Conservation (phyloP, 2,329 filamentous ascomycete genomes). For the Hypoxylon sp. region DNA sequence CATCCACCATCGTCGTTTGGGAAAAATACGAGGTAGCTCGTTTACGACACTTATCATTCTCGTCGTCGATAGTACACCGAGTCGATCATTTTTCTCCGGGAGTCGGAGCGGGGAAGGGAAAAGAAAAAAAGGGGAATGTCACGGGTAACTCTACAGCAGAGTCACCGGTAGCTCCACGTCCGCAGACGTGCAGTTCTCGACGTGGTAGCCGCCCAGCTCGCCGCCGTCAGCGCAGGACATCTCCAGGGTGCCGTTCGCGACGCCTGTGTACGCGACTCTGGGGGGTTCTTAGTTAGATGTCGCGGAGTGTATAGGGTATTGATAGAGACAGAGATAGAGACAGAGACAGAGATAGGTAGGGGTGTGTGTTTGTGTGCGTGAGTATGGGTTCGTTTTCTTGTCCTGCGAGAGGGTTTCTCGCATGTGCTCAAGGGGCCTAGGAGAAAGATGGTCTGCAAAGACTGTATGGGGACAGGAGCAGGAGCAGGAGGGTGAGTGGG, state of each 20-base stretch:
- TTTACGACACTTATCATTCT: neutral
- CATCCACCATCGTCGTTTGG: too few species aligned
- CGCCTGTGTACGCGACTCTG: constrained; percentile 45
- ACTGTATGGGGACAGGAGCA: neutral
- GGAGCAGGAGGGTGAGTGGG: neutral
- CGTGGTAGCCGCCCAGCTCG: constrained; percentile 43
- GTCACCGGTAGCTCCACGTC: constrained; percentile 38
- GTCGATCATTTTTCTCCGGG: neutral
- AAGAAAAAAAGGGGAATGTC: neutral
- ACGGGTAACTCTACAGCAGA: constrained; percentile 31
- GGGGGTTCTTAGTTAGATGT: neutral
- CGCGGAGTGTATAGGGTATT: neutral
- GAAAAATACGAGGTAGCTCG: neutral
- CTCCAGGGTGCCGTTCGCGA: constrained; percentile 36
- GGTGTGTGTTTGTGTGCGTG: too few species aligned
- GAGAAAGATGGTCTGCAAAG: neutral
- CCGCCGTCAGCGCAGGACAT: constrained; percentile 42
- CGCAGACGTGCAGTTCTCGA: constrained; percentile 44
- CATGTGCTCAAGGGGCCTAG: neutral
- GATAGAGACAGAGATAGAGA: too few species aligned
- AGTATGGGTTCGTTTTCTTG: too few species aligned
- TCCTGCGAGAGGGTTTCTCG: too few species aligned
- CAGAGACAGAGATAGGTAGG: neutral
- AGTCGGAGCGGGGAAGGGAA: neutral
- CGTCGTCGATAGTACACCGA: neutral